phyloP scores from a whole-genome alignment of 225 moss, liverwort and hornwort species.

The Rhytidiadelphus loreus region DNA sequence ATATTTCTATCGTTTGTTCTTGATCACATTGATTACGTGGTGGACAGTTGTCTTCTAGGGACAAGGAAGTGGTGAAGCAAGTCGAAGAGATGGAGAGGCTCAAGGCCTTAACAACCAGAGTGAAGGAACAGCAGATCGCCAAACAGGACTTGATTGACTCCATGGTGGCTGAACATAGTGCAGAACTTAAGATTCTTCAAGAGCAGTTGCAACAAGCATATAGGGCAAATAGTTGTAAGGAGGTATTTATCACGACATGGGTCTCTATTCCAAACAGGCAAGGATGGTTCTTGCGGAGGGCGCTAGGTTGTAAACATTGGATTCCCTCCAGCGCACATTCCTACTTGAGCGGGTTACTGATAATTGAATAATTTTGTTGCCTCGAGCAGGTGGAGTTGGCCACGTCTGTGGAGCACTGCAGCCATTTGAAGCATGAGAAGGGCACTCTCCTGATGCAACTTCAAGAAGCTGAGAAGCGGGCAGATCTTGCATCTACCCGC shows the following conservation, averaged over 20 bases:
- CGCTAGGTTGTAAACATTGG: neutral
- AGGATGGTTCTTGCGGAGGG: neutral
- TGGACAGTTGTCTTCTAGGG: slow-evolving; percentile 59
- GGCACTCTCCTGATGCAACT: slow-evolving; percentile 58
- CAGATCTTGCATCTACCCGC: slow-evolving; percentile 63
- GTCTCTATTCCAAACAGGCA: neutral
- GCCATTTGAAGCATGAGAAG: slow-evolving; percentile 49
- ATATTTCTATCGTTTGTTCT: neutral
- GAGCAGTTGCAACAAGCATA: slow-evolving; percentile 51
- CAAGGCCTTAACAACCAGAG: slow-evolving; percentile 26
- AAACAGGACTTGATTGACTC: slow-evolving; percentile 44
- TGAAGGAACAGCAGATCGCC: slow-evolving; percentile 38
- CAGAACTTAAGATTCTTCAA: slow-evolving; percentile 36
- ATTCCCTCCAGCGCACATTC: neutral
- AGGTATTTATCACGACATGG: slow-evolving; percentile 24
- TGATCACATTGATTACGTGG: neutral
- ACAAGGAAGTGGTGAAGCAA: slow-evolving; percentile 56
- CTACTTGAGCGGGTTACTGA: neutral
- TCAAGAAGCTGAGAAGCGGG: slow-evolving; percentile 64
- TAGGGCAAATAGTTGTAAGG: slow-evolving; percentile 41
- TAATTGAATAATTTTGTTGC: neutral
- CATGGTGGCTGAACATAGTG: slow-evolving; percentile 31
- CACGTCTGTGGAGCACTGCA: slow-evolving; percentile 46
- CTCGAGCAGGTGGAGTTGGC: slow-evolving; percentile 56
- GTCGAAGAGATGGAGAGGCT: slow-evolving; percentile 63